Evolutionary conservation across 768 basidiomycete species (phyloP).

Genomic region (Boletus insuetus): DNA sequence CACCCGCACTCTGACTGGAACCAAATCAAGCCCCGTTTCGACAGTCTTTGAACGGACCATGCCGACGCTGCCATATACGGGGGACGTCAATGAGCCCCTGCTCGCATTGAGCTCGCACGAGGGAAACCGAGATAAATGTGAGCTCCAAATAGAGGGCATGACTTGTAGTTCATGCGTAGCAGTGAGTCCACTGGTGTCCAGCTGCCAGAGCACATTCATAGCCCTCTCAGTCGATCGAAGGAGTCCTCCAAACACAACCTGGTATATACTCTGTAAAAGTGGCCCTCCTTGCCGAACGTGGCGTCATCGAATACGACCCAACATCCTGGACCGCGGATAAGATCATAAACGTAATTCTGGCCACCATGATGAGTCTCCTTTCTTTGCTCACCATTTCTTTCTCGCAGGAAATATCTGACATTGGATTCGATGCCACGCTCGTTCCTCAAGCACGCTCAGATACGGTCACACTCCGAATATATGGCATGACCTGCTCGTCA

Average conservation of each 20-base stretch:
- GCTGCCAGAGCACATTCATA: background rate
- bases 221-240: slow-evolving; percentile 68
- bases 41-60: background rate
- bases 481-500: slow-evolving; percentile 88
- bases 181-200: slow-evolving; percentile 41
- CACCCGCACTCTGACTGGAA: too few species aligned
- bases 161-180: slow-evolving; percentile 88
- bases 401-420: slow-evolving; percentile 82
- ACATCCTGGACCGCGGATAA: slow-evolving; percentile 76
- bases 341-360: slow-evolving; percentile 56
- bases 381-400: slow-evolving; percentile 2
- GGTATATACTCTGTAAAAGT: slow-evolving; percentile 93
- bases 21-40: background rate
- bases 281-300: slow-evolving; percentile 95
- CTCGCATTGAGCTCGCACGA: slow-evolving; percentile 18
- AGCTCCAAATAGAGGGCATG: slow-evolving; percentile 86
- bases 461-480: slow-evolving; percentile 71
- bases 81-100: slow-evolving; percentile 17
- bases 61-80: slow-evolving; percentile 8
- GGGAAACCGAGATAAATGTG: slow-evolving; percentile 52
- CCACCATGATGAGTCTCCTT: background rate
- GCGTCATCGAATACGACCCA: slow-evolving; percentile 86
- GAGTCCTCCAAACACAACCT: slow-evolving; percentile 74
- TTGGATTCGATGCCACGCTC: slow-evolving; percentile 85
- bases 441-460: slow-evolving; percentile 67